These are phyloP conservation scores for Tetraselmis chui DNA, from an alignment of 139 green algal species.

Conservation along the genomic window DNA sequence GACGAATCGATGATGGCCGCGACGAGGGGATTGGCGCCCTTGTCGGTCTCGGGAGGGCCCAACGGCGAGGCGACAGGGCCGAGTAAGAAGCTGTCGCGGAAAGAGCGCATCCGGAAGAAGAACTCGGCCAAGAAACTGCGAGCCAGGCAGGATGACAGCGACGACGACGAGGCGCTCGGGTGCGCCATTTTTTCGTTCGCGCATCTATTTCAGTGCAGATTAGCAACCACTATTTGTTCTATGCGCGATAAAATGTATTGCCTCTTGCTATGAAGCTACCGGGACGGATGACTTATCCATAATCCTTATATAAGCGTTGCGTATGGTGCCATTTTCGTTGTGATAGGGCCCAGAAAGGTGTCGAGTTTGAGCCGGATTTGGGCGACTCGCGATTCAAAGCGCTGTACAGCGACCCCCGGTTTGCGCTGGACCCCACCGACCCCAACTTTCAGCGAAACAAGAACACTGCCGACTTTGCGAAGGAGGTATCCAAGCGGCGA, in stretches of 20 bases:
- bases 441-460: conserved; percentile 51
- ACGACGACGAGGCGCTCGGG: conserved; percentile 32
- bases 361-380: conserved; percentile 38
- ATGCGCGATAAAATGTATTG: too few species aligned
- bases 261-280: too few species aligned
- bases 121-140: conserved; percentile 19
- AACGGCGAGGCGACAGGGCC: not conserved
- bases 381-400: conserved; percentile 68
- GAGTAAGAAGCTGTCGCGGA: conserved; percentile 31
- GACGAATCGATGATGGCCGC: conserved; percentile 48
- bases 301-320: too few species aligned
- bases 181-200: too few species aligned
- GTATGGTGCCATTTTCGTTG: too few species aligned
- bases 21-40: conserved; percentile 18
- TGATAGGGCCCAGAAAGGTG: too few species aligned
- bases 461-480: conserved; percentile 15
- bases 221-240: too few species aligned
- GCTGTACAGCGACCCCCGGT: conserved; percentile 60
- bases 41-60: not conserved
- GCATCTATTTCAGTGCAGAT: too few species aligned
- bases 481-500: conserved; percentile 9
- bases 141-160: conserved; percentile 29
- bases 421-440: conserved; percentile 88
- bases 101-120: conserved; percentile 33
- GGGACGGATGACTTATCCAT: too few species aligned